Evolutionary conservation across 441 rosid species (phyloP), one percentile per base, ranked within the genome.

Genomic region (Gossypium gossypioides): DNA sequence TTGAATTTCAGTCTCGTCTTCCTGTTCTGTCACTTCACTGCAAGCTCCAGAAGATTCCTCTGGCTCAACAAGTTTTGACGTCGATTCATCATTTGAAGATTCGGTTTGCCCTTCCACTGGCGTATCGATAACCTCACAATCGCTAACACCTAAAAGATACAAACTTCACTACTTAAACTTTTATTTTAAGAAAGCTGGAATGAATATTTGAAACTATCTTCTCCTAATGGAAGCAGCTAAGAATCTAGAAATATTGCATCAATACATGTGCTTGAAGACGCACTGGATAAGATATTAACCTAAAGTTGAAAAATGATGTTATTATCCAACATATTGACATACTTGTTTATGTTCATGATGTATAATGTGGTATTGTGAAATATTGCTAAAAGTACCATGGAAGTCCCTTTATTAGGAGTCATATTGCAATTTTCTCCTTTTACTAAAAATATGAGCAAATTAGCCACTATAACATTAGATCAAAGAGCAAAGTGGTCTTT

Each of bases 51-150:
- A 80, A 71, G 68, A 59, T 69, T 81, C 86, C 62, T 84, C 85
- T 1, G 82, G 72, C 50, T 68, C 74, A 1, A 59, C 69, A 29
- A 27, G 51, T 65, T 77, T 69, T 22, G 76, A 69, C 54, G 55
- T 72, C 0, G 84, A 69, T 73, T 42, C 67, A 22, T 78, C 82
- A 54, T 75, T 56, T 58, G 3, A 51, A 52, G 79, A 72, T 42
- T 59, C 78, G 2, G 69, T 57, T n/a, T 34, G 50, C 32, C 66
- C 86, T 75, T 83, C 92, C 74, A 58, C 58, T 25, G 85, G 65
- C 9, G 85, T 79, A 80, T 86, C 82, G 74, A 76, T 73, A 18
- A 84, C 79, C 78, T 92, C 95, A 61, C 85, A 86, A 58, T 86
- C 93, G 80, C 86, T 52, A 54, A 56, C 76, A 67, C 58, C 75